These are phyloP conservation scores for Colletotrichum horii DNA, from an alignment of 2,329 filamentous ascomycete species.

Conservation along the genomic window DNA sequence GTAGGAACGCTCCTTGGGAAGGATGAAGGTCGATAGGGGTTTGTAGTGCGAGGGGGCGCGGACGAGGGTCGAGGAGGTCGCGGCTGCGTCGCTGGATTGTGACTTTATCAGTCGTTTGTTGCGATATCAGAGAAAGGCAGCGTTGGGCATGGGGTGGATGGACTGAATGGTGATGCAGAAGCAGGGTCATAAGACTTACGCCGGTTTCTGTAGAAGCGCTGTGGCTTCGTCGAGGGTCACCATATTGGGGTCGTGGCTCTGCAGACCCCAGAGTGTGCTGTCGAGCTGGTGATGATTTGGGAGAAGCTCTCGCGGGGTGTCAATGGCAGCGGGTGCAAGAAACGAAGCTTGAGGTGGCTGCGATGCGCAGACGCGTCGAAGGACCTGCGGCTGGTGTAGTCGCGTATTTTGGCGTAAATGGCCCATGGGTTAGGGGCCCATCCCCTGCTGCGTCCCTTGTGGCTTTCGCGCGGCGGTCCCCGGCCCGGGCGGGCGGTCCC, in stretches of 20 bases:
- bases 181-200: slow-evolving; percentile 39
- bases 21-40: slow-evolving; percentile 74
- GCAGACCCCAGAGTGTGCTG: background rate
- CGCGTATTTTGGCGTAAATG: slow-evolving; percentile 41
- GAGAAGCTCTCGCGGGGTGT: background rate
- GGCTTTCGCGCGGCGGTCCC: background rate
- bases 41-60: slow-evolving; percentile 69
- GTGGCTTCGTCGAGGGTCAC: slow-evolving; percentile 47
- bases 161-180: background rate
- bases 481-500: slow-evolving; percentile 7
- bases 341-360: slow-evolving; percentile 8
- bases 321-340: background rate
- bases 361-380: slow-evolving; percentile 20
- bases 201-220: slow-evolving; percentile 52
- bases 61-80: slow-evolving; percentile 37
- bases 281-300: background rate
- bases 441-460: background rate
- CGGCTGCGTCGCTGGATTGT: background rate
- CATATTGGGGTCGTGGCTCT: slow-evolving; percentile 35
- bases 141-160: background rate
- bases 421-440: background rate
- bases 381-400: slow-evolving; percentile 6
- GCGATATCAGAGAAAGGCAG: background rate
- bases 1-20: slow-evolving; percentile 78
- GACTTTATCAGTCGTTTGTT: background rate